Base-by-base conservation (phyloP, 306 rosid genomes). In the Crataegus laevigata region DNA sequence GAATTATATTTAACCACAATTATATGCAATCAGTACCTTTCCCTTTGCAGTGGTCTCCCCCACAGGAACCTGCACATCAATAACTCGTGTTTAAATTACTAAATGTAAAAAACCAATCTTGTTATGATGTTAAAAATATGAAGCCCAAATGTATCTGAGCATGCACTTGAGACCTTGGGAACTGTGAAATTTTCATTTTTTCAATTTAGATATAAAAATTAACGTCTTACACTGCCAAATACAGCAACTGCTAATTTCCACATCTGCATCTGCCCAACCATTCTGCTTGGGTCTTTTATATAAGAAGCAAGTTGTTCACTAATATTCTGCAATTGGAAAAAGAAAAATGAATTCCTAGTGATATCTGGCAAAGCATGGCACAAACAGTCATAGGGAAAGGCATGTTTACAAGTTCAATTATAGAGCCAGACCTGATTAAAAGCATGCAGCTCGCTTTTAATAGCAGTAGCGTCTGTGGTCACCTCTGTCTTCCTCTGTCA, bases 241-340 rank as follows among this genome's bases (percentile, higher is more conserved):
- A 90, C 68, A 40, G 78, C 78, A 54, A 87, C 79, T 59, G 81
- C 70, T 7, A 96, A 87, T 84, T 82, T 85, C 82, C 88, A 86
- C 68, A 88, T 82, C 74, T 74, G 96, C 97, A 94, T 91, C 81
- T 85, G 97, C 83, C 81, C 90, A 79, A 91, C 73, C 94, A 91
- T 87, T 86, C 96, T 90, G 82, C 91, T 90, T 51, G 97, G 97
- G 79, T 94, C 97, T 79, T 97, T 91, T 97, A 91, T 94, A 77
- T 88, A 91, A 34, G 83, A 64, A 68, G 98, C 84, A 60, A 94
- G 91, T 88, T 91, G 98, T 78, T 85, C 79, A 47, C 94, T 94
- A 61, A 89, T 87, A 86, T 84, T 90, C 94, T 94, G 83, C 81
- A 58, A 85, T 59, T 26, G 43, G 71, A 75, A 75, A 32, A 66